Base-by-base conservation (phyloP, 75 land plant genomes). In the Azolla pinnata region DNA sequence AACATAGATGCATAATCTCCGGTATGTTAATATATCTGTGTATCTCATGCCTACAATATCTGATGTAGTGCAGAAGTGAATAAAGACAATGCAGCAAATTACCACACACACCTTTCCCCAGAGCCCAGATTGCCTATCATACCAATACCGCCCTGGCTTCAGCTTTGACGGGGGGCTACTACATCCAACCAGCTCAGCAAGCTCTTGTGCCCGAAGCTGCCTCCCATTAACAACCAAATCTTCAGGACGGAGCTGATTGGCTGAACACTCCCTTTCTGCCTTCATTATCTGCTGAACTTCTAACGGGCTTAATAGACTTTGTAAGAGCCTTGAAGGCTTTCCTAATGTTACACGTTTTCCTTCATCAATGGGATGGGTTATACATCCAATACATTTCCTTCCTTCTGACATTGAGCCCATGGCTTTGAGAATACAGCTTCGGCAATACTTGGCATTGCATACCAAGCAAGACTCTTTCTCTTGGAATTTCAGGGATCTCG, bases 51-150 rank as follows among this genome's bases (percentile, higher is more conserved):
- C n/a, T n/a, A 57, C 21, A 57, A 35, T 57, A 33, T 23, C 14
- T 32, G 14, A 26, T 16, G 16, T 23, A 57, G 1, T 34, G 10
- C 33, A 44, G 12, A 24, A 40, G 49, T 25, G 23, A 2, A 12
- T 44, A 30, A 56, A 56, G 7, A 12, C 21, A 46, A 5, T 50
- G 56, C 19, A 28, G 1, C 25, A 55, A 44, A 71, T 31, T 52
- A n/a, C n/a, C n/a, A n/a, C n/a, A n/a, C n/a, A n/a, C n/a, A 93
- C 99, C 97, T 90, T 86, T 60, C 99, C 99, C 99, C 99, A 95
- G 45, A 82, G 77, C n/a, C 99, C 99, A 29, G 97, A 86, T 45
- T 83, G 85, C 65, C 84, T 84, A 57, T 95, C 99, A 63, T 95
- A 95, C 99, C 99, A 95, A 70, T 86, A 95, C 19, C 57, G 68